Conservation (phyloP, 176 grass and related monocot genomes). For the Elymus sibiricus region DNA sequence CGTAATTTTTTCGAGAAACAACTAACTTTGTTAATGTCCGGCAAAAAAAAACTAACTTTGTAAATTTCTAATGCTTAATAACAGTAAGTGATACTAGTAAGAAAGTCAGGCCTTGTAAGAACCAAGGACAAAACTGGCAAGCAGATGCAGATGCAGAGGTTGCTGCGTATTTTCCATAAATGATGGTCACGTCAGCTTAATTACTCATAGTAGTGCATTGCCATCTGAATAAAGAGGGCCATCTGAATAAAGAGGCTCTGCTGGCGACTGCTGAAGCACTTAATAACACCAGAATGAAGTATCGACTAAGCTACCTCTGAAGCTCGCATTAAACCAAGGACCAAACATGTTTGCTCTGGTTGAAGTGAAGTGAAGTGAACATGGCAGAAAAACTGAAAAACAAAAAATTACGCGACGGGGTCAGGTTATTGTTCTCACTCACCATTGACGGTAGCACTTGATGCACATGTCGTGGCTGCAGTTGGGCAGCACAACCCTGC, state of each 20-base stretch:
- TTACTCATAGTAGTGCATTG: not conserved
- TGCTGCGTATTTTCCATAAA: not conserved
- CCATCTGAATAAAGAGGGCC: not conserved
- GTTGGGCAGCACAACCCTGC: conserved; percentile 82
- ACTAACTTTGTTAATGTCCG: not conserved
- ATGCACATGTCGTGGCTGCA: conserved; percentile 94
- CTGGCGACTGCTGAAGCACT: not conserved
- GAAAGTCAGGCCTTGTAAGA: not conserved
- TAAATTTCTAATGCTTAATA: not conserved
- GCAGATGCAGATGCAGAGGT: not conserved
- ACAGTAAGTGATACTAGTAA: not conserved
- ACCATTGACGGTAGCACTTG: conserved; percentile 84
- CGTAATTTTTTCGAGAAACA: not conserved
- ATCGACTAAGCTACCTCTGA: not conserved
- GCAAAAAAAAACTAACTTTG: not conserved
- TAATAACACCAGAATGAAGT: not conserved
- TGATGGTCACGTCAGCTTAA: not conserved
- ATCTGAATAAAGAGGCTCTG: not conserved
- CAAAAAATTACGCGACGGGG: not conserved
- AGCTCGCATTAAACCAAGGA: not conserved
- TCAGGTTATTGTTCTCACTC: not conserved
- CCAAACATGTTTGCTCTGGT: not conserved
- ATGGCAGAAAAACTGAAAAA: no score
- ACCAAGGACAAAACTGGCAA: not conserved
- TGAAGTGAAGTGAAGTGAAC: no score